Conservation (phyloP, 805 yeast genomes). For the Pichia paraexigua region DNA sequence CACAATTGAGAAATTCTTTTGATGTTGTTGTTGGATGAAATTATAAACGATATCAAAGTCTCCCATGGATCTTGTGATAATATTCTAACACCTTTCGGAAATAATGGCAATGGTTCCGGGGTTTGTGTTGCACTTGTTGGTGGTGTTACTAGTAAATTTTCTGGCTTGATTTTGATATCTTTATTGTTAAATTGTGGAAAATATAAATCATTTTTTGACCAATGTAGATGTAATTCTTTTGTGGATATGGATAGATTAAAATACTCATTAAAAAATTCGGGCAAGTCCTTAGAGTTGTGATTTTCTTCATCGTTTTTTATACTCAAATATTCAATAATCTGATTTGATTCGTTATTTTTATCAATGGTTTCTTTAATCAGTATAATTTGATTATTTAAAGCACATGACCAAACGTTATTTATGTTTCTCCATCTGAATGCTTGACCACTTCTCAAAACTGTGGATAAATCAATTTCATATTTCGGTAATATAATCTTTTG, state of each 20-base stretch:
- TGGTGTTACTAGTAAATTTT: background rate
- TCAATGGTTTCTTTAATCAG: constrained; percentile 33
- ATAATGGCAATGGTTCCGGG: background rate
- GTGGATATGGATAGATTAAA: constrained; percentile 59
- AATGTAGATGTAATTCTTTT: constrained; percentile 43
- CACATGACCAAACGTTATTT: constrained; percentile 58
- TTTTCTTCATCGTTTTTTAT: constrained; percentile 20
- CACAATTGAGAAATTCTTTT: constrained; percentile 93
- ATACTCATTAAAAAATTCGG: constrained; percentile 50
- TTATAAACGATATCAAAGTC: constrained; percentile 78
- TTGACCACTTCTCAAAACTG: constrained; percentile 78
- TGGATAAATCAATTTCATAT: constrained; percentile 50
- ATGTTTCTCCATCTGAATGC: constrained; percentile 71
- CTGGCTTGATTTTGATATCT: background rate
- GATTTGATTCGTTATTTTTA: constrained; percentile 38
- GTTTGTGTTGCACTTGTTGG: constrained; percentile 11
- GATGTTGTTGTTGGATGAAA: constrained; percentile 93
- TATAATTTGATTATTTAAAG: constrained; percentile 51
- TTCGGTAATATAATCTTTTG: constrained; percentile 18
- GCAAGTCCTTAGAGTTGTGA: constrained; percentile 28
- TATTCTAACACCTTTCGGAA: constrained; percentile 48
- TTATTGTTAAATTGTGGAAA: constrained; percentile 28
- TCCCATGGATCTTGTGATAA: constrained; percentile 97
- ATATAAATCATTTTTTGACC: constrained; percentile 50
- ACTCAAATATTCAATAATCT: constrained; percentile 43